Base-by-base conservation (phyloP, 169 alveolate genomes). In the Eimeria sp. region DNA sequence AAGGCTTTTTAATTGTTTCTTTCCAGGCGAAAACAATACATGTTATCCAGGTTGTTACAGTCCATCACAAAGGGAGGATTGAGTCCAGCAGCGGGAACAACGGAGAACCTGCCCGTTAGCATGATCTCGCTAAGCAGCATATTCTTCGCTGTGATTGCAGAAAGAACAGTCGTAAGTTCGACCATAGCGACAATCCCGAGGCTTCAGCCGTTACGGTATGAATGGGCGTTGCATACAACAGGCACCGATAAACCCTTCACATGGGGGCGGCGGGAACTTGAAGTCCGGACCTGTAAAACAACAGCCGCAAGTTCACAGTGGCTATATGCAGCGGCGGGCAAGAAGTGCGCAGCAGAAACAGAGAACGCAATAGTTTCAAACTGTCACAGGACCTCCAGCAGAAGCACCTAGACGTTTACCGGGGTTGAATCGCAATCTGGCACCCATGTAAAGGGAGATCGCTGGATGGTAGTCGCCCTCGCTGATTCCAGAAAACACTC, bases 401-500 rank as follows among this genome's bases (percentile, higher is more conserved):
- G 87, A 51, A 27, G 51, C n/a, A 30, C 61, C n/a, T 5, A 34
- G 7, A 45, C 40, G 40, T 34, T 61, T 97, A 95, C 98, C 98
- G 30, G 97, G 95, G 70, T 98, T 98, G 82, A 98, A 75, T n/a
- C 89, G 89, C 9, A 97, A 97, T 47, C 96, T 95, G 30, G 99
- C 99, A 30, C 99, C 99, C 99, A 98, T 98, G 95, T 97, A 98
- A 58, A 98, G 97, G 30, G 98, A 97, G 47, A 98, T 95, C 25
- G 99, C 98, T 1, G 99, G 99, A 88, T 98, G 99, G 96, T 98
- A 98, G 72, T 80, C 95, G 40, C 99, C 99, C 82, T 97, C 98
- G 89, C 97, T 97, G 11, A 98, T 95, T 72, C 95, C 97, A 57
- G 95, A 63, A 92, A 96, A 95, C 78, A 96, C 97, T 76, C 96